phyloP scores from a whole-genome alignment of 116 monocot species.

The Cymodocea nodosa region DNA sequence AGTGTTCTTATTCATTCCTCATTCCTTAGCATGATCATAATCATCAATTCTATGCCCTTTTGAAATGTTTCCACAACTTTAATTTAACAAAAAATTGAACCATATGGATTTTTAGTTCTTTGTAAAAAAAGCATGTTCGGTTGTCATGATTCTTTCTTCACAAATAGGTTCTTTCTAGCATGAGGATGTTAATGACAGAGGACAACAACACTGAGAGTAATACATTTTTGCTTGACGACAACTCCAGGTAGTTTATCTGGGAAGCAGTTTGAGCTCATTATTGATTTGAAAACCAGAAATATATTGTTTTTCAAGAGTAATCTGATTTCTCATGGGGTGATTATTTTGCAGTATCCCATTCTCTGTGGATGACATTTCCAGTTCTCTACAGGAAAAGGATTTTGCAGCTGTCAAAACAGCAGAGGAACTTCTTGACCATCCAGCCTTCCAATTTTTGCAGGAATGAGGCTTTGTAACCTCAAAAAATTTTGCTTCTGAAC shows the following conservation, averaged over 20 bases:
- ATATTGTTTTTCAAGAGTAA: no score
- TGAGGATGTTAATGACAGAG: conserved; percentile 77
- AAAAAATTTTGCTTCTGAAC: neutral
- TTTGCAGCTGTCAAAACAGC: conserved; percentile 38
- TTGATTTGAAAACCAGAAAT: no score
- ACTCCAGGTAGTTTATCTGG: conserved; percentile 54
- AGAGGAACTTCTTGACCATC: conserved; percentile 34
- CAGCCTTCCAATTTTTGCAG: conserved; percentile 52
- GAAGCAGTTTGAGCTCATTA: neutral
- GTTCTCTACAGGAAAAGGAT: conserved; percentile 34
- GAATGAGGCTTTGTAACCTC: conserved; percentile 13
- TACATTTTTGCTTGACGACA: conserved; percentile 81
- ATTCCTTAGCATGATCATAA: no score
- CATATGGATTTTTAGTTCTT: no score
- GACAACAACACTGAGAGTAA: conserved; percentile 58
- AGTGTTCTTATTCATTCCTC: no score
- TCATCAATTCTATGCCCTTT: no score
- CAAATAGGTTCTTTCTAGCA: conserved; percentile 81
- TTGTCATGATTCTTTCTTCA: neutral
- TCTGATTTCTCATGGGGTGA: neutral
- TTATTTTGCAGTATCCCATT: conserved; percentile 44
- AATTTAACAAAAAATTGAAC: no score
- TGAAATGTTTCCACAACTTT: no score
- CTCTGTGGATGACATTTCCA: conserved; percentile 53
- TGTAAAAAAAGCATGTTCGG: no score